A percentile compares a stretch with the other conserved stretches of the same genome.
Conservation (phyloP, 169 alveolate genomes). For the Plasmodium fragile region DNA sequence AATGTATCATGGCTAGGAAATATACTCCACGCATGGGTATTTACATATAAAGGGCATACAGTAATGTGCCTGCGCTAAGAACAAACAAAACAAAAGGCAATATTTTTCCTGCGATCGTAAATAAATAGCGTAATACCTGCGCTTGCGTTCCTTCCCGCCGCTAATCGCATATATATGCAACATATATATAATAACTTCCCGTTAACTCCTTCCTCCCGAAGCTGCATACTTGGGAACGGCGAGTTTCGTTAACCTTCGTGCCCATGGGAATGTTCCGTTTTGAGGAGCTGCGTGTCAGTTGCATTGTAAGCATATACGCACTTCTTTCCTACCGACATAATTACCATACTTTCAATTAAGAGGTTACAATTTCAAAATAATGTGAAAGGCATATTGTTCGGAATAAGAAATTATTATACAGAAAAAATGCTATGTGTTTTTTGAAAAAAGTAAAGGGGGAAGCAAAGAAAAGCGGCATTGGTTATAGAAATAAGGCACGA, state of each 20-base stretch:
- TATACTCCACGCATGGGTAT: no score
- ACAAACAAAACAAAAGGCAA: background rate
- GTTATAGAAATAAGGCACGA: background rate
- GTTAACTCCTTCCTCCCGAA: background rate
- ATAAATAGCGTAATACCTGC: background rate
- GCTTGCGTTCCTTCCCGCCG: background rate
- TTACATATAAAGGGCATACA: background rate
- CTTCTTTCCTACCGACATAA: background rate
- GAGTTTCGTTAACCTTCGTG: background rate
- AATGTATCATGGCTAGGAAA: background rate
- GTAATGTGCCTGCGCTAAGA: background rate
- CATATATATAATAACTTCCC: background rate
- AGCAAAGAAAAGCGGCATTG: background rate
- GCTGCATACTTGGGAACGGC: background rate
- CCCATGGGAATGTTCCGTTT: background rate
- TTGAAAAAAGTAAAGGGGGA: background rate
- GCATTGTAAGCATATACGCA: background rate
- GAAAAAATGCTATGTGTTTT: background rate
- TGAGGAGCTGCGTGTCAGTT: background rate
- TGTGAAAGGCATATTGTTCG: background rate
- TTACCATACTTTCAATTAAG: background rate
- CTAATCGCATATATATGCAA: background rate
- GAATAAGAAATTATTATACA: background rate
- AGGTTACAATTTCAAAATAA: background rate
- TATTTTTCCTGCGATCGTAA: background rate